A percentile compares a stretch with the other conserved stretches of the same genome.
These are phyloP conservation scores for Aphanomyces euteiches DNA, from an alignment of 352 stramenopile species.

Conservation along the genomic window DNA sequence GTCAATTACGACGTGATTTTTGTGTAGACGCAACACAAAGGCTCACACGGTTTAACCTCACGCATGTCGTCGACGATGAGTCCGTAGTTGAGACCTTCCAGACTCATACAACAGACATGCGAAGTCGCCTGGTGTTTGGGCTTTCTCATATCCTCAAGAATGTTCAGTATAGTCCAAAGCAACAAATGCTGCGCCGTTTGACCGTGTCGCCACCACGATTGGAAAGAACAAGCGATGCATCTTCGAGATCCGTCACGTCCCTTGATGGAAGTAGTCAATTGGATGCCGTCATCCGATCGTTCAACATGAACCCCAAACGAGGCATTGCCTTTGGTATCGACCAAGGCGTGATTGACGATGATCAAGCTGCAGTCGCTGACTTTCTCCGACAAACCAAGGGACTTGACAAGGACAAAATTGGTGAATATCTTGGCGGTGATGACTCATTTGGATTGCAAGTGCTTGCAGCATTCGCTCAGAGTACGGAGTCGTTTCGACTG, in stretches of 20 bases:
- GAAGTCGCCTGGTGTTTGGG: slow-evolving; percentile 26
- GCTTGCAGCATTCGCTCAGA: slow-evolving; percentile 90
- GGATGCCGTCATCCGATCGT: slow-evolving; percentile 23
- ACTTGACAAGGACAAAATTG: slow-evolving; percentile 92
- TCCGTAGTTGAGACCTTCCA: not conserved
- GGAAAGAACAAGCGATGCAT: slow-evolving; percentile 1
- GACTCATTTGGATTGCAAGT: slow-evolving; percentile 88
- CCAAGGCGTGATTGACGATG: slow-evolving; percentile 4
- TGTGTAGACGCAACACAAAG: slow-evolving; percentile 1
- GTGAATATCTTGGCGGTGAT: slow-evolving; percentile 96
- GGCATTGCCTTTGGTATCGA: slow-evolving; percentile 12
- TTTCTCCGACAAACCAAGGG: slow-evolving; percentile 94
- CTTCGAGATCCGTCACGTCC: not conserved
- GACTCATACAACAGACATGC: slow-evolving; percentile 14
- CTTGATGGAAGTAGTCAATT: slow-evolving; percentile 7
- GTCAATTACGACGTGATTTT: not conserved
- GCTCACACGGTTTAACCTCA: slow-evolving; percentile 19
- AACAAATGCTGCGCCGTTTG: not conserved
- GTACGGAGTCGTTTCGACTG: slow-evolving; percentile 91
- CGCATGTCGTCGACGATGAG: slow-evolving; percentile 3
- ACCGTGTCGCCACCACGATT: not conserved
- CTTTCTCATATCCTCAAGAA: slow-evolving; percentile 24
- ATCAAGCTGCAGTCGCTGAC: slow-evolving; percentile 74
- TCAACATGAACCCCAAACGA: slow-evolving; percentile 23
- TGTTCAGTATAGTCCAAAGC: slow-evolving; percentile 3